A percentile compares a stretch with the other conserved stretches of the same genome.
phyloP scores from a whole-genome alignment of 2,329 filamentous ascomycete genomes.

The Phoma herbarum region DNA sequence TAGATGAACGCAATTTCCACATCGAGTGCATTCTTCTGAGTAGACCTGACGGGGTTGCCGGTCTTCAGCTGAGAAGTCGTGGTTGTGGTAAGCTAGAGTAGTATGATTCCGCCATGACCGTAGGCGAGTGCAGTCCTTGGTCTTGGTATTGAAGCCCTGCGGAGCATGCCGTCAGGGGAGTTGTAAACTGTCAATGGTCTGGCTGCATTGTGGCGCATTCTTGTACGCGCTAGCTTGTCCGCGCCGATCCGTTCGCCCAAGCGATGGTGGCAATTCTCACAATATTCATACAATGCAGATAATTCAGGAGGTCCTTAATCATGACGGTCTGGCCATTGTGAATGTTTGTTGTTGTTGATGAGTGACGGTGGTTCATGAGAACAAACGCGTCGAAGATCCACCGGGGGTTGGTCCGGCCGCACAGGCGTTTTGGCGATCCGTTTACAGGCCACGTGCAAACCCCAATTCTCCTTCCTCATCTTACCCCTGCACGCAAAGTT shows the following conservation, averaged over 20 bases:
- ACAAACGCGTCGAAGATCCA: not conserved
- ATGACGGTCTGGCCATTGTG: not conserved
- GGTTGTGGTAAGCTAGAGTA: conserved; percentile 14
- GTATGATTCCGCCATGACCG: not conserved
- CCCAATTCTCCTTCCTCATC: not conserved
- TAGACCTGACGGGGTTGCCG: conserved; percentile 9
- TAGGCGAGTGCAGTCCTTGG: conserved; percentile 3
- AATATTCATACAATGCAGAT: not conserved
- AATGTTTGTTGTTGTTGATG: not conserved
- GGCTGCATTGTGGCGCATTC: conserved; percentile 14
- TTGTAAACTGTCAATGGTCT: conserved; percentile 4
- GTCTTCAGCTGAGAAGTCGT: conserved; percentile 14
- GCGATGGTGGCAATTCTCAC: not conserved
- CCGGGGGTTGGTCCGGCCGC: not conserved
- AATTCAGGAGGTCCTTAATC: not conserved
- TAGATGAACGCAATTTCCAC: conserved; percentile 14
- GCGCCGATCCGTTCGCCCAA: conserved; percentile 3
- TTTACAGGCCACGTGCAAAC: not conserved
- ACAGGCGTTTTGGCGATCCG: conserved; percentile 1
- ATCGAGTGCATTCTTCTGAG: conserved; percentile 6
- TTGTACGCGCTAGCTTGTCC: conserved; percentile 1
- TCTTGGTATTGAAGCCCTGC: conserved; percentile 11
- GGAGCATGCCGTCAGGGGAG: not conserved
- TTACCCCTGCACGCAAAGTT: conserved; percentile 2
- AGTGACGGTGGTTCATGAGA: not conserved